Conservation (phyloP, 176 grass and related monocot species). For the Guadua angustifolia region DNA sequence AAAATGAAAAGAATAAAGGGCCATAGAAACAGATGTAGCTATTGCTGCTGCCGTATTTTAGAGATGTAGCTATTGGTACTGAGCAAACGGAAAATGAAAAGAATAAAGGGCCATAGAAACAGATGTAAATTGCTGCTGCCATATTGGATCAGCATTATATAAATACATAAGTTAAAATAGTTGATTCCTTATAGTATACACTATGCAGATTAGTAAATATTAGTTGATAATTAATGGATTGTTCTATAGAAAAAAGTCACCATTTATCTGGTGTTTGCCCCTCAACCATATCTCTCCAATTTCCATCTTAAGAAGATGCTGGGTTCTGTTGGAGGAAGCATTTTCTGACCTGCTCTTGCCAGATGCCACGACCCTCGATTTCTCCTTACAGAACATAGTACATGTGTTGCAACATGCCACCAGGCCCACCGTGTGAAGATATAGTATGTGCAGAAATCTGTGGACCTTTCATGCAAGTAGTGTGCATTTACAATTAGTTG, state of each 20-base stretch:
- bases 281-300: neutral
- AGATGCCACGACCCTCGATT: neutral
- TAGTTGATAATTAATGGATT: neutral
- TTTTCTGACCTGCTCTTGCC: constrained; percentile 3
- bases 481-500: neutral
- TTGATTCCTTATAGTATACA: neutral
- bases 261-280: neutral
- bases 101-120: neutral
- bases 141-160: constrained; percentile 11
- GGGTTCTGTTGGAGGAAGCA: constrained; percentile 7
- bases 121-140: neutral
- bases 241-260: too few species aligned
- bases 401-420: constrained; percentile 2
- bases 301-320: constrained; percentile 3
- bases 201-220: neutral
- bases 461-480: neutral
- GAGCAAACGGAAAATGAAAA: neutral
- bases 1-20: too few species aligned
- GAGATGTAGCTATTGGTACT: neutral
- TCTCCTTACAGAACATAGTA: constrained; percentile 1
- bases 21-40: too few species aligned
- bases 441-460: neutral
- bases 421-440: neutral
- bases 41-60: too few species aligned
- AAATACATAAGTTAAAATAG: neutral